phyloP scores from a whole-genome alignment of 768 basidiomycete species.

The Trametes cubensis region DNA sequence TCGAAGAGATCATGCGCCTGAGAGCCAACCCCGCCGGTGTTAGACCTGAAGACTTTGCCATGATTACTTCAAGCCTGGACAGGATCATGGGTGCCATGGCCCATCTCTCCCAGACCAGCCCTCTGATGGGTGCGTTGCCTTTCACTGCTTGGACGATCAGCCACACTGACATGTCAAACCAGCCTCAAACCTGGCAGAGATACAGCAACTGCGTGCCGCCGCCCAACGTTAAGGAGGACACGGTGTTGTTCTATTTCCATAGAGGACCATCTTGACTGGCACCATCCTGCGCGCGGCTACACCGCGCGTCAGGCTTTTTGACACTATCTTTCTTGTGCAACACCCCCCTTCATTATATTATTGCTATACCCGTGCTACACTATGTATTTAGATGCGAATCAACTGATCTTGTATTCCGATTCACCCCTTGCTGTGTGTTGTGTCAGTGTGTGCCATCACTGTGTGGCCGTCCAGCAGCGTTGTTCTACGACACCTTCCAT shows the following conservation, averaged over 20 bases:
- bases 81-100: constrained; percentile 28
- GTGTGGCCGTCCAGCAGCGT: neutral
- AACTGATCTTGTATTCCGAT: neutral
- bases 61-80: constrained; percentile 21
- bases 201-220: constrained; percentile 12
- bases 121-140: constrained; percentile 30
- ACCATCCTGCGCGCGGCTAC: too few species aligned
- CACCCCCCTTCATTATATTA: neutral
- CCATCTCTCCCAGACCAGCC: constrained; percentile 19
- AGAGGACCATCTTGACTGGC: too few species aligned
- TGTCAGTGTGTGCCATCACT: neutral
- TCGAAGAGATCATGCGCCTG: constrained; percentile 27
- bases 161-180: neutral
- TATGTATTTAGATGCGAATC: neutral
- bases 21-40: neutral
- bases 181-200: constrained; percentile 10
- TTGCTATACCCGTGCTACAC: neutral
- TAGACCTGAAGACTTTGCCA: constrained; percentile 18
- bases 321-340: too few species aligned
- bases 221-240: neutral
- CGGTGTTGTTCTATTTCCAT: too few species aligned
- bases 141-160: neutral
- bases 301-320: neutral
- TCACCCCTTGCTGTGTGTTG: neutral
- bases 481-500: constrained; percentile 16